Percentiles rank a stretch among this genome's conserved stretches.
phyloP scores from a whole-genome alignment of 345 rosid species.

The Eucalyptus curtisii region DNA sequence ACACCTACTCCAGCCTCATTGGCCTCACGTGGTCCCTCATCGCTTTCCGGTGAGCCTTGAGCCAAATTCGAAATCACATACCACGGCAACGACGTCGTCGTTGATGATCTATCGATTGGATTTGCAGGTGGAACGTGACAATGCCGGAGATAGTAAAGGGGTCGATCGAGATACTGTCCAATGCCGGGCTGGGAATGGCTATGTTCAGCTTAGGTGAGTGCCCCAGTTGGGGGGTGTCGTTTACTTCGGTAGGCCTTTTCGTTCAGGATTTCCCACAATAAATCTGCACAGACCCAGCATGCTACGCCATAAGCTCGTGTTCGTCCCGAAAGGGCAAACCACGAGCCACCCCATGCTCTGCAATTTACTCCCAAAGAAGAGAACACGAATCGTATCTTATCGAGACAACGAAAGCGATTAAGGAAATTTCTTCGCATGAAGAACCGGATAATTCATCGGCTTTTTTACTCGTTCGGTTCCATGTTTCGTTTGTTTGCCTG shows the following conservation, averaged over 20 bases:
- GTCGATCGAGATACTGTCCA: constrained; percentile 89
- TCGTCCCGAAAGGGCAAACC: neutral
- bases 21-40: constrained; percentile 87
- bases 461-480: neutral
- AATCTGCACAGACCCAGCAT: neutral
- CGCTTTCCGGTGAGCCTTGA: constrained; percentile 47
- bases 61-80: neutral
- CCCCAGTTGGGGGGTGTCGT: neutral
- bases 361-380: neutral
- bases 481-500: neutral
- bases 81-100: neutral
- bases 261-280: neutral
- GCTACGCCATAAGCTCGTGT: neutral
- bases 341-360: neutral
- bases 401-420: neutral
- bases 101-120: neutral
- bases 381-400: neutral
- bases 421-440: neutral
- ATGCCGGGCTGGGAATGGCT: constrained; percentile 99
- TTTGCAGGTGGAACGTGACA: constrained; percentile 75
- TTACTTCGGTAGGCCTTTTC: neutral
- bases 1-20: constrained; percentile 89
- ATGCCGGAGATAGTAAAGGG: constrained; percentile 72
- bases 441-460: neutral
- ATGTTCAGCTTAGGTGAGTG: constrained; percentile 96